Evolutionary conservation across 2,329 filamentous ascomycete species (phyloP), one percentile per base, ranked within the genome.

Genomic region (Coniochaeta hoffmannii): DNA sequence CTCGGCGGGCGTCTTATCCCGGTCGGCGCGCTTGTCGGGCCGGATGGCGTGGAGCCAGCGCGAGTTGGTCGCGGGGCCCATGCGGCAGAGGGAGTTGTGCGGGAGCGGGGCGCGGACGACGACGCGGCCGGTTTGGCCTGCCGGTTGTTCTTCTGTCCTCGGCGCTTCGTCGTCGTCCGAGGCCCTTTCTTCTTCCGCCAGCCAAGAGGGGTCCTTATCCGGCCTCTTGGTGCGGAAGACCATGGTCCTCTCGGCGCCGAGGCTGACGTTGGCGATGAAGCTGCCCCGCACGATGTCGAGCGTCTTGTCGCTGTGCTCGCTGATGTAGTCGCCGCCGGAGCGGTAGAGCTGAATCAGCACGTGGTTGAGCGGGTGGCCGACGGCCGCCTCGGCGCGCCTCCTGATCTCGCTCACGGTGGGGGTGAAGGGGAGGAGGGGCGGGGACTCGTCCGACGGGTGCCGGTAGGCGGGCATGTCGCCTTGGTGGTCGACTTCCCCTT

Each of bases 281-380:
- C 89, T 94, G 4, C 79, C 85, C 26, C 81, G 83, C 12, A 84
- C 85, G 56, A 99, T 94, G 68, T 99, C 94, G 24, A 99, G 76
- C 0, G 93, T 96, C 73, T 99, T 99, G 69, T 99, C 94, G 36
- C 90, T 95, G 66, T 99, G 94, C 67, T 99, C 94, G 0, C 90
- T 94, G 59, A 99, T 99, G 67, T 90, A 90, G 71, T 99, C 94
- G 50, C 83, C 84, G 2, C 93, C 90, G 62, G 81, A 80, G n/a
- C 94, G 89, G 66, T 99, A 99, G 56, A 91, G 82, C 66, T 99
- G 94, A 49, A 99, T 95, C 50, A 99, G 74, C 1, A 86, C 92
- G 67, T 99, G 94, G 65, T 99, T 99, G 41, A 99, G 72, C 1
- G 82, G 74, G 64, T 97, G 94, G 0, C 89, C 87, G 1, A 96